phyloP scores from a whole-genome alignment of 2,329 filamentous ascomycete genomes.

The Cyclaneusma minus region DNA sequence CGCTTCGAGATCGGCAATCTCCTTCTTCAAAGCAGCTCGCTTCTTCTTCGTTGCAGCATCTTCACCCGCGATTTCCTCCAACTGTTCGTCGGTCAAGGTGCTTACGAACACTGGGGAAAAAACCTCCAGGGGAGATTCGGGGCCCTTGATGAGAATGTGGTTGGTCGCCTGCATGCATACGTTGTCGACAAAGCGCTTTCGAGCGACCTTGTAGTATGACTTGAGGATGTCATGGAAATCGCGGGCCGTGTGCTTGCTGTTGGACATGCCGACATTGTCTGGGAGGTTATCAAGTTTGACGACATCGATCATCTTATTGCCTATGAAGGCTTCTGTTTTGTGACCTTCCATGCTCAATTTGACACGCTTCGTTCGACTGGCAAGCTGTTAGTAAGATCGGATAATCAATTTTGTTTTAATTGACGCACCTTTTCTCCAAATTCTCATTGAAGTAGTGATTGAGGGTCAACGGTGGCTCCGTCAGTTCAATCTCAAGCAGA shows the following conservation, averaged over 20 bases:
- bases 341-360: constrained; percentile 3
- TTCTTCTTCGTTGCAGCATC: constrained; percentile 19
- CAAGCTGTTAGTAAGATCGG: background rate
- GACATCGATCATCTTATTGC: constrained; percentile 3
- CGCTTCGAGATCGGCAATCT: constrained; percentile 15
- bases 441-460: constrained; percentile 36
- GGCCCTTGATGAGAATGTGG: constrained; percentile 33
- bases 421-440: too few species aligned
- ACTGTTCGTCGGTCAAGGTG: constrained; percentile 27
- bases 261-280: constrained; percentile 16
- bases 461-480: constrained; percentile 28
- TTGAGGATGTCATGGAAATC: constrained; percentile 44
- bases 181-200: constrained; percentile 46
- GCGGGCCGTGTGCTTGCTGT: constrained; percentile 23
- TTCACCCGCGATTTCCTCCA: constrained; percentile 43
- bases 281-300: constrained; percentile 11
- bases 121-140: constrained; percentile 32
- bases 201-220: constrained; percentile 45
- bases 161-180: constrained; percentile 42
- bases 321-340: constrained; percentile 4
- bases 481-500: constrained; percentile 34
- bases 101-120: constrained; percentile 36
- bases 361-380: background rate
- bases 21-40: constrained; percentile 10
- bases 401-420: too few species aligned